Conservation (phyloP, 1,139 yeast genomes). For the Hemisphaericaspora xylofermentans region DNA sequence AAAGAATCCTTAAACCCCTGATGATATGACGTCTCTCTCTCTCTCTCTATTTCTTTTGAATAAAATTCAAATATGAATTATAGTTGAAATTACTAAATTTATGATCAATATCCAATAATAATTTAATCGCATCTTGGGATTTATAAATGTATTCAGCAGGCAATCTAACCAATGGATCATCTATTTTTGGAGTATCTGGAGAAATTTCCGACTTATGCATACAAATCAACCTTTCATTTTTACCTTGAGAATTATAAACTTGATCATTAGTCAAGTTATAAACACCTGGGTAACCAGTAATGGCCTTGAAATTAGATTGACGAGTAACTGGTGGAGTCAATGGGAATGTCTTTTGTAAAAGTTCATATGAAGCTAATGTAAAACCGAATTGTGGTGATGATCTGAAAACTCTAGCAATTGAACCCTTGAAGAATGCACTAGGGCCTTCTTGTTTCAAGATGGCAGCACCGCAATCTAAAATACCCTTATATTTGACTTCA, state of each 20-base stretch:
- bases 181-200: conserved; percentile 23
- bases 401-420: conserved; percentile 89
- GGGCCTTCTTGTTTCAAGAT: conserved; percentile 76
- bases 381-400: conserved; percentile 98
- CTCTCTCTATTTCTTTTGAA: conserved; percentile 29
- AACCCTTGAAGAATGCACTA: conserved; percentile 91
- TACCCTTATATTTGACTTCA: conserved; percentile 74
- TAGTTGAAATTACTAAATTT: conserved; percentile 59
- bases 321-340: conserved; percentile 47
- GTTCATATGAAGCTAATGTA: conserved; percentile 93
- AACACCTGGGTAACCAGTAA: conserved; percentile 49
- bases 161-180: conserved; percentile 41
- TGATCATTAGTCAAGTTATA: conserved; percentile 50
- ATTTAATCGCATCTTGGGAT: conserved; percentile 60
- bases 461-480: conserved; percentile 70
- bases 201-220: conserved; percentile 35
- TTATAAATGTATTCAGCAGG: conserved; percentile 57
- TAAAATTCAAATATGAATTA: conserved; percentile 50
- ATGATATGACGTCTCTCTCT: conserved; percentile 6
- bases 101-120: conserved; percentile 62
- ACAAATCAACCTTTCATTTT: conserved; percentile 37
- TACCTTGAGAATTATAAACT: conserved; percentile 38
- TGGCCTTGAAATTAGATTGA: conserved; percentile 46
- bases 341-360: conserved; percentile 55
- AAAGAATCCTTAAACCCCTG: no score